Evolutionary conservation across 495 filamentous ascomycete species (phyloP).

Genomic region (Penicillium nucicola): DNA sequence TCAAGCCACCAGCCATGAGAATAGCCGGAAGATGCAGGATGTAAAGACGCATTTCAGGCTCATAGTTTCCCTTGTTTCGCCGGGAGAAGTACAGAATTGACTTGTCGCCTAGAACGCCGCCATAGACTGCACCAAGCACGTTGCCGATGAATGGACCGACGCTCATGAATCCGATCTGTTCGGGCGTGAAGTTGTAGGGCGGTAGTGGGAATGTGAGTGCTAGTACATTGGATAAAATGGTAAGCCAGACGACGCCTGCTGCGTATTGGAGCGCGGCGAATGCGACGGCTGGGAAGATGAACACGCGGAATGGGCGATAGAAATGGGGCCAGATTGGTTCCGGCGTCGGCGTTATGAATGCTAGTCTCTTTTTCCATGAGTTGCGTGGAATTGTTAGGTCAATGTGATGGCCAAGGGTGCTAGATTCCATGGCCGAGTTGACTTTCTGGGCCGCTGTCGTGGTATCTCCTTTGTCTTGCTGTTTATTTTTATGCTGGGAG

Average conservation of each 20-base stretch:
- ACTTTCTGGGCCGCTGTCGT: neutral
- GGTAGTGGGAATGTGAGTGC: slow-evolving; percentile 33
- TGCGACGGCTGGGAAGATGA: slow-evolving; percentile 37
- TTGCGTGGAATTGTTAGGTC: slow-evolving; percentile 24
- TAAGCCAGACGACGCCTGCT: slow-evolving; percentile 33
- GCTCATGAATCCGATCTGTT: slow-evolving; percentile 39
- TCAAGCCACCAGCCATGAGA: slow-evolving; percentile 25
- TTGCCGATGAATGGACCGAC: slow-evolving; percentile 41
- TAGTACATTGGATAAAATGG: slow-evolving; percentile 29
- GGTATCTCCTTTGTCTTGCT: neutral
- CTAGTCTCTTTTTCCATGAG: slow-evolving; percentile 24
- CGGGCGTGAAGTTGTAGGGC: slow-evolving; percentile 40
- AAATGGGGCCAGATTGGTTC: slow-evolving; percentile 34
- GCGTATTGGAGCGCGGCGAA: slow-evolving; percentile 40
- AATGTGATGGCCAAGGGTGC: slow-evolving; percentile 16
- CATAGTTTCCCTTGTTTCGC: slow-evolving; percentile 38
- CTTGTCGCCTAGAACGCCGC: slow-evolving; percentile 39
- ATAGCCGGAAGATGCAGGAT: slow-evolving; percentile 33
- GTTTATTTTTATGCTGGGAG: no score
- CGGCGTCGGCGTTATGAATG: slow-evolving; percentile 21
- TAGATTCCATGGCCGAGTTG: neutral
- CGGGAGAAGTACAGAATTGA: slow-evolving; percentile 34
- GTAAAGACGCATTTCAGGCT: slow-evolving; percentile 44
- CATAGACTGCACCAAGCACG: slow-evolving; percentile 33
- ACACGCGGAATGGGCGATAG: slow-evolving; percentile 30